phyloP scores from a whole-genome alignment of 1,139 yeast species.

The Pichia sp. region DNA sequence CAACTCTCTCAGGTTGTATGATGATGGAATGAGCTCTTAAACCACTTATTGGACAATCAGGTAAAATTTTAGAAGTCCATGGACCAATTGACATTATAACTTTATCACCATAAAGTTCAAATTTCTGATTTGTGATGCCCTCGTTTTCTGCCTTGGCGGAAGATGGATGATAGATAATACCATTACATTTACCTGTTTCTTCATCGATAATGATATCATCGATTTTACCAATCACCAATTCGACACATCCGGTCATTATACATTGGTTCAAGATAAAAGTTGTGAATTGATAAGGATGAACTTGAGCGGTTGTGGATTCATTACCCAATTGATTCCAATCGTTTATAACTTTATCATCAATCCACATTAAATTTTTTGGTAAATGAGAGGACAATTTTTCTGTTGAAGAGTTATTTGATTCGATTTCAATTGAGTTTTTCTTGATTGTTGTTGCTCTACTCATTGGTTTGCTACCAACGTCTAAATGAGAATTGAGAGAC shows the following conservation, averaged over 20 bases:
- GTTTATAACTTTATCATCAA: conserved; percentile 59
- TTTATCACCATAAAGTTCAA: conserved; percentile 62
- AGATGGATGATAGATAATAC: conserved; percentile 63
- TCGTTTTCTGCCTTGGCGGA: conserved; percentile 41
- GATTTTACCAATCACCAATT: conserved; percentile 81
- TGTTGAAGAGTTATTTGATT: conserved; percentile 27
- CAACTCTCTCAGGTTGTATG: conserved; percentile 70
- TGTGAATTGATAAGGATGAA: conserved; percentile 93
- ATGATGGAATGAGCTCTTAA: conserved; percentile 95
- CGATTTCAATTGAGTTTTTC: conserved; percentile 40
- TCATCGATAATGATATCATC: conserved; percentile 60
- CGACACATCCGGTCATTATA: conserved; percentile 81
- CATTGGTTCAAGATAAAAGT: conserved; percentile 78
- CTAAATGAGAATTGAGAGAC: conserved; percentile 10
- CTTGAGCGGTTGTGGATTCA: conserved; percentile 90
- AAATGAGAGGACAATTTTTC: conserved; percentile 36
- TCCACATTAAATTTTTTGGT: conserved; percentile 84
- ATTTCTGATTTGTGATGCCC: conserved; percentile 30
- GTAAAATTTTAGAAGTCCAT: conserved; percentile 89
- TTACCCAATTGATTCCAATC: conserved; percentile 85
- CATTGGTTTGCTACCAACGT: conserved; percentile 24
- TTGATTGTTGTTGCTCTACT: conserved; percentile 35
- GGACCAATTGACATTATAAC: conserved; percentile 91
- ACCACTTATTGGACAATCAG: conserved; percentile 92
- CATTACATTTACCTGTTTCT: conserved; percentile 65